Percentiles rank a stretch among this genome's conserved stretches.
Conservation (phyloP, 352 stramenopile species). For the Albugo laibachii region DNA sequence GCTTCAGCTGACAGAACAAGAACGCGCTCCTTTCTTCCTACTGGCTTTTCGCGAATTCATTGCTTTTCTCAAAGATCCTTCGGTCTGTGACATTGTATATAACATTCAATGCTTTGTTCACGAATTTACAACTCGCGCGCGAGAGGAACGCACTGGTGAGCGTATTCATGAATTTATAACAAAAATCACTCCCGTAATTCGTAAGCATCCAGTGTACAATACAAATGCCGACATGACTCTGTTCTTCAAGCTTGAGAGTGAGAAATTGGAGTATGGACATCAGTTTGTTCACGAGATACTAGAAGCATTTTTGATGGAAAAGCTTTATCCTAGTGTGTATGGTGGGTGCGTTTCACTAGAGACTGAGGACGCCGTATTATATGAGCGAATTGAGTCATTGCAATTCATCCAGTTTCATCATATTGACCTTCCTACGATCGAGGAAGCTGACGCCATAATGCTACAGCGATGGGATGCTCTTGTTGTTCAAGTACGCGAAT, state of each 20-base stretch:
- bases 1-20: background rate
- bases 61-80: conserved; percentile 28
- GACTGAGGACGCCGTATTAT: conserved; percentile 30
- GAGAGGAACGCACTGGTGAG: conserved; percentile 11
- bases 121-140: conserved; percentile 1
- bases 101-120: conserved; percentile 63
- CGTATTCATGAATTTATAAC: too few species aligned
- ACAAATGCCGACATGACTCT: too few species aligned
- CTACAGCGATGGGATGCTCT: conserved; percentile 17
- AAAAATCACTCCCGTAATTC: too few species aligned
- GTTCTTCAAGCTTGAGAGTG: too few species aligned
- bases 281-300: conserved; percentile 36
- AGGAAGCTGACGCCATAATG: conserved; percentile 1
- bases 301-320: conserved; percentile 83
- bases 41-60: conserved; percentile 36
- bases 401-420: conserved; percentile 70
- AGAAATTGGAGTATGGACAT: too few species aligned
- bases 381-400: conserved; percentile 41
- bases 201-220: too few species aligned
- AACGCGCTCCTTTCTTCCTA: conserved; percentile 31
- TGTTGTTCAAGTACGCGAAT: conserved; percentile 18
- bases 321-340: conserved; percentile 58
- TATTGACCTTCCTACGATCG: conserved; percentile 51
- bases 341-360: conserved; percentile 20
- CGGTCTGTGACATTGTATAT: conserved; percentile 50